Evolutionary conservation across 2,329 filamentous ascomycete genomes (phyloP), one percentile per base, ranked within the genome.

Genomic region (Byssoonygena ceratinophila): DNA sequence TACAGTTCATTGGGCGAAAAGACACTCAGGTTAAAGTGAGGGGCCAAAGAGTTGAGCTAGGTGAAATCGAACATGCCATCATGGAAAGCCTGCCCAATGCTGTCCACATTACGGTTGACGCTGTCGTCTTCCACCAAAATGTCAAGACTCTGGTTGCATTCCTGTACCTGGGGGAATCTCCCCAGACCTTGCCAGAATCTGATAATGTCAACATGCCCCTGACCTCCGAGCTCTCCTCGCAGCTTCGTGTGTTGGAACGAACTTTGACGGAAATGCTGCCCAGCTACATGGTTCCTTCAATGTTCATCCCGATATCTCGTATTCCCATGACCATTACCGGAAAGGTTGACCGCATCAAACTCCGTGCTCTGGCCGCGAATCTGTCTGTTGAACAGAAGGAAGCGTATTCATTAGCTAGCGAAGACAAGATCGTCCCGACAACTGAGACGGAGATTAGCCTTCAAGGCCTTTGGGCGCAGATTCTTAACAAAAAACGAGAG

Each of bases 1-100:
- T 39, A 8, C 16, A 18, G 5, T 39, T 39, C 52, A 47, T 61
- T 12, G 61, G 61, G 12, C 54, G 64, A 25, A 63, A 61, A 44
- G 63, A 65, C 44, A 54, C 51, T 1, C 90, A 95, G 65, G 82
- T 94, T 57, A 95, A 95, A 65, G 74, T 94, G 2, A 80, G 88
- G 12, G 88, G 88, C 0, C 88, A 94, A 64, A 76, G 89, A 11
- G 74, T 94, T 0, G 89, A 94, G 61, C 83, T 92, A 54, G 85
- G 83, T 0, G 88, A 94, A 69, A 91, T 94, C 66, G 86, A 91
- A 62, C 64, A 32, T 12, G 44, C 31, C 14, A 46, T 32, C 32
- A 20, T 20, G 12, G 14, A 44, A 5, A 22, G 16, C 16, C 34
- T 49, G 46, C 34, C 34, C 9, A 39, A n/a, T n/a, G 11, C 34